phyloP scores from a whole-genome alignment of 257 asterid species.

The Plectranthus barbatus region DNA sequence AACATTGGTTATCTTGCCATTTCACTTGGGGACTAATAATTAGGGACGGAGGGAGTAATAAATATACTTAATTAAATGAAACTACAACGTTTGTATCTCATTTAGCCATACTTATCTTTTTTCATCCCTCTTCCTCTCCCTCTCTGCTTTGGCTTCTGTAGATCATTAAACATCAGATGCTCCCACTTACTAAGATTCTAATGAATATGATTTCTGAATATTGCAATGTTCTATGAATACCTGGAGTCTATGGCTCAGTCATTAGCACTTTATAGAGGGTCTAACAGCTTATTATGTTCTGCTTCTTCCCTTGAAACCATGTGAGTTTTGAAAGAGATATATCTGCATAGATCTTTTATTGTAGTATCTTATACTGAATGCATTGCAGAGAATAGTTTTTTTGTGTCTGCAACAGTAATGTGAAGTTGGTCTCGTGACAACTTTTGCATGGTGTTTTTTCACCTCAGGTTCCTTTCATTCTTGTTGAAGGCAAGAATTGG shows the following conservation, averaged over 20 bases:
- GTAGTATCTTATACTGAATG: background rate
- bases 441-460: background rate
- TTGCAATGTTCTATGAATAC: background rate
- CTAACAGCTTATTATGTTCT: background rate
- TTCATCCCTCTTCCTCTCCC: background rate
- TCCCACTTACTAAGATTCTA: background rate
- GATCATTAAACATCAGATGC: background rate
- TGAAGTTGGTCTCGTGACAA: conserved; percentile 14
- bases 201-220: background rate
- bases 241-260: background rate
- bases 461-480: conserved; percentile 77
- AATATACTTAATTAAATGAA: too few species aligned
- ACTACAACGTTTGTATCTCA: too few species aligned
- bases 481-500: conserved; percentile 55
- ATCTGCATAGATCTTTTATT: background rate
- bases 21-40: too few species aligned
- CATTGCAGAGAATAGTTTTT: background rate
- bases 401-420: background rate
- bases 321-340: background rate
- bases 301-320: background rate
- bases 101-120: background rate
- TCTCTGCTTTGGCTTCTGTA: background rate
- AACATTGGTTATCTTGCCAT: too few species aligned
- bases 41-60: too few species aligned
- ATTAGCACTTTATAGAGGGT: background rate